Base-by-base conservation (phyloP, 768 basidiomycete genomes). In the Lactarius vividus region DNA sequence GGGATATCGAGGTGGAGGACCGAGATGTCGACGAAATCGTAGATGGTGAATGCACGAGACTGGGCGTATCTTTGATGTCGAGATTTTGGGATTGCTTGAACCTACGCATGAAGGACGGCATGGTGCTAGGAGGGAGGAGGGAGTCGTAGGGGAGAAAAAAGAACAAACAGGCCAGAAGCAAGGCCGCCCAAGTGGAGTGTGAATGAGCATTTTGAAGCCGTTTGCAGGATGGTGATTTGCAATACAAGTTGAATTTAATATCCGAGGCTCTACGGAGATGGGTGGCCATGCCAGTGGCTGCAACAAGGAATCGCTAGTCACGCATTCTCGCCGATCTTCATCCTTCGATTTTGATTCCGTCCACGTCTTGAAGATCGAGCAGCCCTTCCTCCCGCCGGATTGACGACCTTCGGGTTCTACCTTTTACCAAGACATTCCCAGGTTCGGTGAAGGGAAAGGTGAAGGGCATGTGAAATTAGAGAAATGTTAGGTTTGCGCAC, bases 1-100 rank as follows among this genome's bases (percentile, higher is more conserved):
- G 9, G 35, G 31, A 63, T 40, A 54, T 29, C 2, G 62, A 54
- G 13, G 40, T 20, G 9, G 66, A 63, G 5, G 57, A 63, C 16
- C 31, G 61, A 16, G 66, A 67, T 20, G 52, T 59, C 7, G 57
- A 67, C 13, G 66, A 63, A 57, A 59, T 59, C 5, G 61, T 66
- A 4, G 65, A 66, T 3, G 65, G 61, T 0, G 65, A 62, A 29
- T 67, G 61, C 40, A 46, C 49, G 26, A 62, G 66, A 10, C 61
- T 35, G 9, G 66, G 61, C 0, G 42, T 23, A 33, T 62, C 61
- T 2, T 57, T 49, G 55, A 26, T 26, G 16, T 52, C 35, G 40
- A 57, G 37, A 9, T 13, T 58, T 15, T 15, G 54, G 23, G 40
- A 29, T 7, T 11, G 28, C 3, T 57, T 57, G 33, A 52, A 44